Evolutionary conservation across 2,329 filamentous ascomycete species (phyloP).

Genomic region (Clonostachys solani): DNA sequence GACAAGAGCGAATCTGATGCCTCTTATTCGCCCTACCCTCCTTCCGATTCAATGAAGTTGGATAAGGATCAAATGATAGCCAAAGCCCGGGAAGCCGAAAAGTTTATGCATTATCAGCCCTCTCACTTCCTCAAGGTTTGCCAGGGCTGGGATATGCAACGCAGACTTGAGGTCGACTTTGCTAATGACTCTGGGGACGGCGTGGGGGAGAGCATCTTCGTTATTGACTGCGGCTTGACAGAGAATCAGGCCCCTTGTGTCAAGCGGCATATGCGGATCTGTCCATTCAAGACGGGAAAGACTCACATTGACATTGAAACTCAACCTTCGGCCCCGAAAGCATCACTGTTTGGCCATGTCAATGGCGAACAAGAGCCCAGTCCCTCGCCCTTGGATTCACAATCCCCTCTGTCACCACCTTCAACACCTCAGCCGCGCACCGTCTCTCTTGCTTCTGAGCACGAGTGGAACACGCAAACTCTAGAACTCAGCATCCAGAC

Average conservation of each 20-base stretch:
- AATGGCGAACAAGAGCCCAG: background rate
- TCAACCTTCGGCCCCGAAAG: conserved; percentile 1
- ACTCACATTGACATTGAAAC: background rate
- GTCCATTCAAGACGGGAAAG: background rate
- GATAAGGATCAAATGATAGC: conserved; percentile 65
- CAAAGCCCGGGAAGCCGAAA: conserved; percentile 79
- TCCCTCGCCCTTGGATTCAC: conserved; percentile 8
- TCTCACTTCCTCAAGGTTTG: conserved; percentile 75
- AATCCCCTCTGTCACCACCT: conserved; percentile 12
- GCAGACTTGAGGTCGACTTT: conserved; percentile 84
- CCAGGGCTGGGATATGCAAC: conserved; percentile 87
- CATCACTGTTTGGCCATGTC: conserved; percentile 22
- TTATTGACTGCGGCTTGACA: conserved; percentile 69
- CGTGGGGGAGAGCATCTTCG: conserved; percentile 71
- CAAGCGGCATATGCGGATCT: conserved; percentile 33
- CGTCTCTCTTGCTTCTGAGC: conserved; percentile 6
- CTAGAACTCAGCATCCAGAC: conserved; percentile 52
- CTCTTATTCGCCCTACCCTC: conserved; percentile 77
- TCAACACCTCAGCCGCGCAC: conserved; percentile 8
- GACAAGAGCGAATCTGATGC: conserved; percentile 64
- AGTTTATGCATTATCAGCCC: conserved; percentile 68
- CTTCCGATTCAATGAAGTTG: conserved; percentile 68
- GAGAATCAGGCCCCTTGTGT: conserved; percentile 44
- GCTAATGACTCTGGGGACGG: conserved; percentile 72
- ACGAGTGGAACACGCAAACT: conserved; percentile 21